These are phyloP conservation scores for Eleusine coracana DNA, from an alignment of 176 grass and related monocot species.

Conservation along the genomic window DNA sequence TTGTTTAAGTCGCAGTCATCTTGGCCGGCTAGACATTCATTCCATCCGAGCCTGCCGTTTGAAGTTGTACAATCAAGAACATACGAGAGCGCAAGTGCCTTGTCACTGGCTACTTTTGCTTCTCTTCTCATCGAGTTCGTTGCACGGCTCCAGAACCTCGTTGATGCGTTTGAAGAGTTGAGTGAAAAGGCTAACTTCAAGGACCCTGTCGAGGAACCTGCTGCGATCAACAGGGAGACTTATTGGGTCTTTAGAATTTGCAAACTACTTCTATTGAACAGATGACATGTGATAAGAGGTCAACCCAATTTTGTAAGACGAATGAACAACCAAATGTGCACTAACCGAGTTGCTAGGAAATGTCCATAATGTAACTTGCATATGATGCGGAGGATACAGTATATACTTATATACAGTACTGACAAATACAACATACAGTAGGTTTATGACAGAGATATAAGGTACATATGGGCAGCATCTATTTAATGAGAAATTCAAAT, in stretches of 20 bases:
- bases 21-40: conserved; percentile 78
- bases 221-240: conserved; percentile 12
- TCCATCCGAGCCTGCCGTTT: conserved; percentile 50
- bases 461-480: conserved; percentile 12
- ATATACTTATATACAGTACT: conserved; percentile 36
- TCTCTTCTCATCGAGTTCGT: conserved; percentile 95
- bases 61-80: conserved; percentile 60
- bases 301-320: background rate
- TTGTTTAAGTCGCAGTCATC: conserved; percentile 38
- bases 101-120: conserved; percentile 85
- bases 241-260: conserved; percentile 43
- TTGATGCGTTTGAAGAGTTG: conserved; percentile 76
- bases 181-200: conserved; percentile 74
- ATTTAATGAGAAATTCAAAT: conserved; percentile 13
- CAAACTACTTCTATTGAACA: conserved; percentile 27
- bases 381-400: background rate
- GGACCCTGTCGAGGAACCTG: conserved; percentile 65
- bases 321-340: conserved; percentile 18
- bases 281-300: conserved; percentile 39
- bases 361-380: conserved; percentile 7
- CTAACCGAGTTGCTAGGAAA: background rate
- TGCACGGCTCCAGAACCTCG: conserved; percentile 75
- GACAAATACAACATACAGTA: conserved; percentile 24
- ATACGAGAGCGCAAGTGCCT: conserved; percentile 84
- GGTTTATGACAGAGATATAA: background rate